These are phyloP conservation scores for Mycena belliarum DNA, from an alignment of 768 basidiomycete species.

Conservation along the genomic window DNA sequence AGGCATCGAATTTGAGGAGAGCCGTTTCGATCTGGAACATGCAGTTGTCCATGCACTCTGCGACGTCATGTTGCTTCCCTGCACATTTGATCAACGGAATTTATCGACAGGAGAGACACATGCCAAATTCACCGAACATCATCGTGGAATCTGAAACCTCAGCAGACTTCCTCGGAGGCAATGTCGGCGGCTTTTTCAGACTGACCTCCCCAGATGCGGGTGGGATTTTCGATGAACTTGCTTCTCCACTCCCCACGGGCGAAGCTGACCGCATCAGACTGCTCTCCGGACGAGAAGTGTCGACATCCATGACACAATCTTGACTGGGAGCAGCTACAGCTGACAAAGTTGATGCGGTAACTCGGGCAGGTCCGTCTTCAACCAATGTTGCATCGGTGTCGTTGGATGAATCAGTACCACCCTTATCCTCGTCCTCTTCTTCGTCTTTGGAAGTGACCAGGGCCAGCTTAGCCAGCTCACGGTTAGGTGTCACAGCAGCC, in stretches of 20 bases:
- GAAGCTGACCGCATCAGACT: slow-evolving; percentile 1
- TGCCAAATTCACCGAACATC: slow-evolving; percentile 78
- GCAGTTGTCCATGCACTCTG: slow-evolving; percentile 99
- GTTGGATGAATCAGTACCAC: slow-evolving; percentile 79
- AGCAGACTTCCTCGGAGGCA: slow-evolving; percentile 55
- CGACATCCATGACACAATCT: slow-evolving; percentile 58
- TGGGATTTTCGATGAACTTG: slow-evolving; percentile 28
- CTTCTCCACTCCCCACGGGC: slow-evolving; percentile 13
- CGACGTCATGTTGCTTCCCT: slow-evolving; percentile 97
- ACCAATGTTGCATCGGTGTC: slow-evolving; percentile 89
- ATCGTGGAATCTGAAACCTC: slow-evolving; percentile 71
- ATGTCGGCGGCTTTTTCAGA: slow-evolving; percentile 49
- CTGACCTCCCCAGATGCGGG: slow-evolving; percentile 28
- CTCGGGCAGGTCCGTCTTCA: slow-evolving; percentile 60
- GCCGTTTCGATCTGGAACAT: slow-evolving; percentile 98
- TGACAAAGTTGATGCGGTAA: slow-evolving; percentile 23
- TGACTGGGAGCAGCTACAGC: slow-evolving; percentile 35
- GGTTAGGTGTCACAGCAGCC: slow-evolving; percentile 75
- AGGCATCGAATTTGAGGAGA: slow-evolving; percentile 68
- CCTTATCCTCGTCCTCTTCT: slow-evolving; percentile 78
- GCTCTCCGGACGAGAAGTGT: slow-evolving; percentile 33
- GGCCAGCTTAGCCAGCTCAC: slow-evolving; percentile 89
- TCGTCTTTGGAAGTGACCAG: slow-evolving; percentile 90
- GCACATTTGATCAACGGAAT: slow-evolving; percentile 18
- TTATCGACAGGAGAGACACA: neutral